Evolutionary conservation across 2,329 filamentous ascomycete species (phyloP), one percentile per base, ranked within the genome.

Genomic region (Xylaria sp.): DNA sequence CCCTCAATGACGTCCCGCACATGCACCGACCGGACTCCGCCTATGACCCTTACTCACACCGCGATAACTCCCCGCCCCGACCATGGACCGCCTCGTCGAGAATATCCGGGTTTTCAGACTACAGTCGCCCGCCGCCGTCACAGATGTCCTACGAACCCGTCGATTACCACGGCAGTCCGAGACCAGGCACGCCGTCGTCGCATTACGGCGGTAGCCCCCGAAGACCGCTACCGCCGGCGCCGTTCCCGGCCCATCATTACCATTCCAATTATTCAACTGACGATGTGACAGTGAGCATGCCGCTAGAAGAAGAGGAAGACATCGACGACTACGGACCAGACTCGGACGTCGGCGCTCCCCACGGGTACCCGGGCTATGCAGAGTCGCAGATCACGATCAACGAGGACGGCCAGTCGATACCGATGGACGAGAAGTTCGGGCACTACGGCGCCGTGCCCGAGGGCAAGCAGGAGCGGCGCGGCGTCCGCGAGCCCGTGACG

Each of bases 171-270:
- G 94, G 94, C 53, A 92, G 85, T 63, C 92, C 94, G 5, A 80
- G 94, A 60, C 93, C 94, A 1, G 93, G 93, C 4, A 97, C 93
- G 0, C 92, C 93, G 1, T 92, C 92, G 0, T 93, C 91, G 1
- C 83, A 86, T 72, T 97, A 97, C 72, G 90, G 92, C 18, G 90
- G 92, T 2, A 95, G 91, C 70, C 91, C 92, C 9, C 85, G 91
- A 66, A 83, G 93, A 58, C 93, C 93, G 2, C 79, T 97, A 37
- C 94, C 94, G 2, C 91, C 92, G 0, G 91, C 92, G 35, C 94
- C 94, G 3, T 79, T 96, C 70, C 83, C 88, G 2, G 79, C 76
- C 7, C 78, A 78, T 72, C 63, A 79, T 62, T 70, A 80, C 72
- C 73, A 75, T 63, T 80, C 82, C 53, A 76, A 74, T 60, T 79